Evolutionary conservation across 768 basidiomycete species (phyloP).

Genomic region (Collybia mongolica): DNA sequence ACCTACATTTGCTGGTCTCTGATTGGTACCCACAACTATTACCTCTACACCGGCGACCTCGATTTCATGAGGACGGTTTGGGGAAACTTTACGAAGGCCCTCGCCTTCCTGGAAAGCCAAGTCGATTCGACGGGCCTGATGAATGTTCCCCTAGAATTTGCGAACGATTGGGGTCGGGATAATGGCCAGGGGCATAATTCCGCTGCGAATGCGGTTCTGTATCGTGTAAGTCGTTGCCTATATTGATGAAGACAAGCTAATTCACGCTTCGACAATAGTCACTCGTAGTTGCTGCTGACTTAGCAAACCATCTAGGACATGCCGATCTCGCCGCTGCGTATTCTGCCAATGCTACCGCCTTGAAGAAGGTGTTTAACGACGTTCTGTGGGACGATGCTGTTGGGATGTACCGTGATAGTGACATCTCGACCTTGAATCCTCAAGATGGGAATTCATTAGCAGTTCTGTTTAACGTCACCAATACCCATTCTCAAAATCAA

Average conservation of each 20-base stretch:
- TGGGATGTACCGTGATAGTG: slow-evolving; percentile 50
- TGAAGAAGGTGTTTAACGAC: slow-evolving; percentile 40
- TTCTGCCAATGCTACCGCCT: slow-evolving; percentile 29
- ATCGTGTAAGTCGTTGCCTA: slow-evolving; percentile 26
- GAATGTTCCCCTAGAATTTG: slow-evolving; percentile 36
- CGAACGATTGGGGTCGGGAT: slow-evolving; percentile 49
- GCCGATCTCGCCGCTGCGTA: slow-evolving; percentile 21
- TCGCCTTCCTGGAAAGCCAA: slow-evolving; percentile 38
- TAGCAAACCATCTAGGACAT: slow-evolving; percentile 28
- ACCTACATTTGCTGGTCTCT: slow-evolving; percentile 54
- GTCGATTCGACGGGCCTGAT: slow-evolving; percentile 37
- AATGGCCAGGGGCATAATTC: slow-evolving; percentile 46
- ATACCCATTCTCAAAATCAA: slow-evolving; percentile 31
- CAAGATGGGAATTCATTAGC: slow-evolving; percentile 53
- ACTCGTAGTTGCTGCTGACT: slow-evolving; percentile 31
- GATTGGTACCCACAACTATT: slow-evolving; percentile 40
- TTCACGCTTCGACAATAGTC: slow-evolving; percentile 17
- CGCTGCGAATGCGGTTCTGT: slow-evolving; percentile 45
- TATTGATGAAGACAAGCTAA: background rate
- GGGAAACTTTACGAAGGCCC: slow-evolving; percentile 41
- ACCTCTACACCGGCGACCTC: slow-evolving; percentile 45
- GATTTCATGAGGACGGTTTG: slow-evolving; percentile 41
- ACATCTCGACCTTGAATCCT: slow-evolving; percentile 36
- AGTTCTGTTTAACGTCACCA: slow-evolving; percentile 45
- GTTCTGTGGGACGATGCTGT: slow-evolving; percentile 40